Conservation (phyloP, 2,329 filamentous ascomycete genomes). For the Calycina marina region DNA sequence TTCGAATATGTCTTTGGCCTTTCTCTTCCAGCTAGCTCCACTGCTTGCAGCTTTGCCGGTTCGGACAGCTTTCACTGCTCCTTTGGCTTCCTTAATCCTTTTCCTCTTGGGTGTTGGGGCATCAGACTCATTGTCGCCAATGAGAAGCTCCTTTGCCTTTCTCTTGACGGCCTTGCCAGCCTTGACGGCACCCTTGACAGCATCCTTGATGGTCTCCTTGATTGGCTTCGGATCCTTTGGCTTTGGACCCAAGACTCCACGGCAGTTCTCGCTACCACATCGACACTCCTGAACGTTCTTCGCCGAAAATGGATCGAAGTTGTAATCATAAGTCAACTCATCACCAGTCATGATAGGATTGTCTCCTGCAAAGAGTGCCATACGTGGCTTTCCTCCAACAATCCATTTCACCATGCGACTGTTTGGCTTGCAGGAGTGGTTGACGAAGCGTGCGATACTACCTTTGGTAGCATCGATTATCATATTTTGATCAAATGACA, state of each 20-base stretch:
- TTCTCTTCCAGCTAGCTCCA: no score
- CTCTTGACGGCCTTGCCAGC: conserved; percentile 38
- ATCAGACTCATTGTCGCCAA: conserved; percentile 15
- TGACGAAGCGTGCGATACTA: conserved; percentile 93
- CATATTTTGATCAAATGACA: conserved; percentile 98
- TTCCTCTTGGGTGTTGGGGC: conserved; percentile 27
- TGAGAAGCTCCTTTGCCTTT: conserved; percentile 39
- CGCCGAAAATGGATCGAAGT: conserved; percentile 54
- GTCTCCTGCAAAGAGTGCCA: conserved; percentile 92
- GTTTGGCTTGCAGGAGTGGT: conserved; percentile 93
- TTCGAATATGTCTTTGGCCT: no score
- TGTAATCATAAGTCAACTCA: conserved; percentile 88
- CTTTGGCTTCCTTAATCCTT: conserved; percentile 28
- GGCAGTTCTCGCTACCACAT: conserved; percentile 48
- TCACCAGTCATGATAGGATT: conserved; percentile 85
- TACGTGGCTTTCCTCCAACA: conserved; percentile 81
- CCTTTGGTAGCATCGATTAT: conserved; percentile 95
- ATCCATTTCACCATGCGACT: conserved; percentile 98
- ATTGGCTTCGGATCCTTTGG: conserved; percentile 37
- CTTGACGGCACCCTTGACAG: conserved; percentile 26
- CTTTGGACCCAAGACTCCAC: conserved; percentile 48
- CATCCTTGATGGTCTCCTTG: conserved; percentile 28
- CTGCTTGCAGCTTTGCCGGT: not conserved
- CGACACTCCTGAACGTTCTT: conserved; percentile 55
- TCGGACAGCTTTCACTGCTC: not conserved